Percentiles rank a stretch among this genome's conserved stretches.
Conservation (phyloP, 805 yeast genomes). For the Saccharomycopsis fibuligera region DNA sequence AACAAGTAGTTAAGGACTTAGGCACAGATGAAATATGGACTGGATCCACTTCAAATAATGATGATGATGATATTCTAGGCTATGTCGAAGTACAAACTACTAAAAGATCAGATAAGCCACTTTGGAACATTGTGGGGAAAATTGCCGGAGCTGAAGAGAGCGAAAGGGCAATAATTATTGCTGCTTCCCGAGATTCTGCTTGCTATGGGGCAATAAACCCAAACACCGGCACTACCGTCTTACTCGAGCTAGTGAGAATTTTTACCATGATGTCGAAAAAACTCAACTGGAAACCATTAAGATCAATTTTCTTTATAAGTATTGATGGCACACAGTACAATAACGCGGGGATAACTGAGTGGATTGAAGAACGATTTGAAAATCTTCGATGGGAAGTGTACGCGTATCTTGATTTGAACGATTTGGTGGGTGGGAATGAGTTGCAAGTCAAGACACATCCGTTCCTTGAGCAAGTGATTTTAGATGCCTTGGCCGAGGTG, state of each 20-base stretch:
- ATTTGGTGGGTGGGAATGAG: slow-evolving; percentile 50
- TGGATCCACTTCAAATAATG: no score
- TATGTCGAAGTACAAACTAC: slow-evolving; percentile 35
- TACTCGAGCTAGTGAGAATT: slow-evolving; percentile 65
- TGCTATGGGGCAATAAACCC: slow-evolving; percentile 70
- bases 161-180: slow-evolving; percentile 67
- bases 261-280: slow-evolving; percentile 58
- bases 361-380: slow-evolving; percentile 53
- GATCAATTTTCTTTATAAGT: slow-evolving; percentile 76
- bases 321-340: slow-evolving; percentile 81
- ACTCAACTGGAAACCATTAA: slow-evolving; percentile 73
- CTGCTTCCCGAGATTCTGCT: slow-evolving; percentile 75
- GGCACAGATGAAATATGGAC: slow-evolving; percentile 34
- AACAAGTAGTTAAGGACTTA: slow-evolving; percentile 14
- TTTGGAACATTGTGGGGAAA: slow-evolving; percentile 76
- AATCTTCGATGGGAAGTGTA: slow-evolving; percentile 54
- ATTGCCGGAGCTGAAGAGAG: slow-evolving; percentile 76
- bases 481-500: slow-evolving; percentile 22
- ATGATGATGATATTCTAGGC: slow-evolving; percentile 18
- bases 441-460: slow-evolving; percentile 63
- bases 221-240: slow-evolving; percentile 65
- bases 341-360: slow-evolving; percentile 77
- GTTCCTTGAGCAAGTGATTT: slow-evolving; percentile 37
- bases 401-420: slow-evolving; percentile 69
- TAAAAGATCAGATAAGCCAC: slow-evolving; percentile 49